Percentiles rank a stretch among this genome's conserved stretches.
These are phyloP conservation scores for Atkinsonella hypoxylon DNA, from an alignment of 2,329 filamentous ascomycete species.

Conservation along the genomic window DNA sequence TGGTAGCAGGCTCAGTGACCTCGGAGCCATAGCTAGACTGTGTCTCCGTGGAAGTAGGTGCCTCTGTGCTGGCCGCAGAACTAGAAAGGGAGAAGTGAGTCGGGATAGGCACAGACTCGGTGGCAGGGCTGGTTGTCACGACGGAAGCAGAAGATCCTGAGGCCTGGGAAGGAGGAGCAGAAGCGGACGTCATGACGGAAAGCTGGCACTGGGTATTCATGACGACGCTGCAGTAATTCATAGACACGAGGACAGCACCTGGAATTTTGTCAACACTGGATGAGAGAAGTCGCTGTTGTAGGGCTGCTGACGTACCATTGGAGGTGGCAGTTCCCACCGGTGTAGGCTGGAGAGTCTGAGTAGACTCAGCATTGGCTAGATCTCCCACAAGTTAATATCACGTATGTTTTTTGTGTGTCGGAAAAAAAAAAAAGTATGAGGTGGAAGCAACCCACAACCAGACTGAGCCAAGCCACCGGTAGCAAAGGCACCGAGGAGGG, in stretches of 20 bases:
- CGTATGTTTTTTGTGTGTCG: not conserved
- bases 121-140: slow-evolving; percentile 6
- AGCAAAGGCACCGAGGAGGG: slow-evolving; percentile 12
- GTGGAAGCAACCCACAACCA: slow-evolving; percentile 10
- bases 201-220: slow-evolving; percentile 22
- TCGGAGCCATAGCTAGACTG: slow-evolving; percentile 8
- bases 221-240: slow-evolving; percentile 25
- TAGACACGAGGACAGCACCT: slow-evolving; percentile 22
- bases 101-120: not conserved
- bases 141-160: slow-evolving; percentile 11
- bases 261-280: not conserved
- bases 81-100: slow-evolving; percentile 1
- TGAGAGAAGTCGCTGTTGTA: not conserved
- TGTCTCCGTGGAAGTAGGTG: not conserved
- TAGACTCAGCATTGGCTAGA: slow-evolving; percentile 17
- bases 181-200: slow-evolving; percentile 16
- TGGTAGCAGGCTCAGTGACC: not conserved
- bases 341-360: slow-evolving; percentile 18
- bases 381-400: not conserved
- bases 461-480: slow-evolving; percentile 10
- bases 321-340: slow-evolving; percentile 20
- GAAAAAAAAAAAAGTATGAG: not conserved
- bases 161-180: slow-evolving; percentile 11
- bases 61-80: slow-evolving; percentile 7
- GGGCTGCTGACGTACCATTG: slow-evolving; percentile 16